Conservation (phyloP, 1,284 basidiomycete species). For the Ustilago cynodontis region DNA sequence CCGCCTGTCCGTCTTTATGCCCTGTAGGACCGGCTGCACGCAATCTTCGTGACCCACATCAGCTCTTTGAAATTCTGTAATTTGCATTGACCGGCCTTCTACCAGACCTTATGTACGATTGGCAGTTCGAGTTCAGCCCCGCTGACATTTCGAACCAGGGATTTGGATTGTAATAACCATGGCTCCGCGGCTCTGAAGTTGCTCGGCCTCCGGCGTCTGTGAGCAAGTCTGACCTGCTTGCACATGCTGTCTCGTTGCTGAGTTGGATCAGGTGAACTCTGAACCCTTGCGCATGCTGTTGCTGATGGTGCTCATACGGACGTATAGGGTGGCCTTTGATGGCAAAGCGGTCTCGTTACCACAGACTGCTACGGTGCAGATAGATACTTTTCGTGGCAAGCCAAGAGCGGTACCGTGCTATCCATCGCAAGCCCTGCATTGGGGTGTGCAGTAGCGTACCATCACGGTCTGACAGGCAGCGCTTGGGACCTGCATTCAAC, state of each 20-base stretch:
- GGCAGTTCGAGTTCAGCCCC: background rate
- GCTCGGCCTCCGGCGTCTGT: background rate
- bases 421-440: background rate
- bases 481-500: background rate
- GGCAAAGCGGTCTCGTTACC: too few species aligned
- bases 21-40: background rate
- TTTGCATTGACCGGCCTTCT: background rate
- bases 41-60: background rate
- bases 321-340: too few species aligned
- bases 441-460: background rate
- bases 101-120: background rate
- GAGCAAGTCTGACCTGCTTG: background rate
- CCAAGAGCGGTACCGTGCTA: background rate
- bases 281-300: background rate
- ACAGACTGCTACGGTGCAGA: too few species aligned
- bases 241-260: background rate
- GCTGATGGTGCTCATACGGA: background rate
- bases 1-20: too few species aligned
- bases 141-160: background rate
- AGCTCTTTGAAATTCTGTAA: background rate
- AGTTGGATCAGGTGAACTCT: background rate
- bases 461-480: background rate
- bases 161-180: too few species aligned
- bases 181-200: background rate
- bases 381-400: too few species aligned